Evolutionary conservation across 768 basidiomycete genomes (phyloP).

Genomic region (Leccinum boreale): DNA sequence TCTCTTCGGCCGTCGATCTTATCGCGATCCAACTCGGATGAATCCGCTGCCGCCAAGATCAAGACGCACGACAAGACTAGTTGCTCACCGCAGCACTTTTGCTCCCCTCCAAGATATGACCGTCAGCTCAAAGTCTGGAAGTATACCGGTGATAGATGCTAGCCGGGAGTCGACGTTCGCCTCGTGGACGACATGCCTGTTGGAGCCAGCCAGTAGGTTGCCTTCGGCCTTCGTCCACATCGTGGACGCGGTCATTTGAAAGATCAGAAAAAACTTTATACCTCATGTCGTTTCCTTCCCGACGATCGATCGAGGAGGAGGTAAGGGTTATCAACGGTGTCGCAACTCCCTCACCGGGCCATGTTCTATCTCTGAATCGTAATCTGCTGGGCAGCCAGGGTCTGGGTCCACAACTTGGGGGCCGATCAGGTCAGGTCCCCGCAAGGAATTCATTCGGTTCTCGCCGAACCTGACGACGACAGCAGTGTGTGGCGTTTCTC

Average conservation of each 20-base stretch:
- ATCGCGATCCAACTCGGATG: not conserved
- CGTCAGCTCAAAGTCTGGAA: not conserved
- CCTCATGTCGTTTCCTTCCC: slow-evolving; percentile 6
- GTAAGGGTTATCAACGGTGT: not conserved
- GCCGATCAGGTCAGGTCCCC: not conserved
- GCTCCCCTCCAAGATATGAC: not conserved
- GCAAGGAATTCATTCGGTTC: not conserved
- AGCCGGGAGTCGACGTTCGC: not conserved
- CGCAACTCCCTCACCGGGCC: not conserved
- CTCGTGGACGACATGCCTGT: slow-evolving; percentile 17
- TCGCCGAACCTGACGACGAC: not conserved
- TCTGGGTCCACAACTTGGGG: not conserved
- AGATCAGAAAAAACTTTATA: slow-evolving; percentile 3
- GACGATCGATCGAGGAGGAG: slow-evolving; percentile 10
- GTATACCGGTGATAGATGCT: not conserved
- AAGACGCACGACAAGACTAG: not conserved
- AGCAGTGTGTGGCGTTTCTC: not conserved
- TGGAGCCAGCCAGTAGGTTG: not conserved
- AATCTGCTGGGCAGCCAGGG: not conserved
- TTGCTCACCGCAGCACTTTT: not conserved
- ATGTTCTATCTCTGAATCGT: not conserved
- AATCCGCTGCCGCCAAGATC: not conserved
- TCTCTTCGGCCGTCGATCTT: slow-evolving; percentile 6
- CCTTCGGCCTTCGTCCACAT: not conserved
- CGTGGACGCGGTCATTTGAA: not conserved